A percentile compares a stretch with the other conserved stretches of the same genome.
Evolutionary conservation across 768 basidiomycete genomes (phyloP).

Genomic region (Lenzites betulinus): DNA sequence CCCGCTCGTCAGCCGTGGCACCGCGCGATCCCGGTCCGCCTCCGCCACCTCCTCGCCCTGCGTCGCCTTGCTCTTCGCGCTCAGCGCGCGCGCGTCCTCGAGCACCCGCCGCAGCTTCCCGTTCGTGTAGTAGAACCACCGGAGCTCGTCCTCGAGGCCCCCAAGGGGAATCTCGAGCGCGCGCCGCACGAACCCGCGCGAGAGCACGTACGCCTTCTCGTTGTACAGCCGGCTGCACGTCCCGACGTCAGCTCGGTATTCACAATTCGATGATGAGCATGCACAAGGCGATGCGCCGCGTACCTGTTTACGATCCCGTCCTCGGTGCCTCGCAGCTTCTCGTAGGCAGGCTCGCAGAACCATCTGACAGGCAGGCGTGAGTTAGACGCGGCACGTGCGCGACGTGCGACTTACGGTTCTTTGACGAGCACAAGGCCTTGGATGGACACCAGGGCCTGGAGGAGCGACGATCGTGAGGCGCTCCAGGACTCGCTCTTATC

Average conservation of each 20-base stretch:
- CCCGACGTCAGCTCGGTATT: background rate
- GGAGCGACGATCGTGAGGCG: slow-evolving; percentile 76
- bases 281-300: slow-evolving; percentile 17
- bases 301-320: slow-evolving; percentile 89
- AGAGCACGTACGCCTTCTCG: slow-evolving; percentile 91
- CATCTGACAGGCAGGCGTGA: slow-evolving; percentile 46
- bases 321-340: slow-evolving; percentile 87
- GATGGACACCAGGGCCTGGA: slow-evolving; percentile 92
- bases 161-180: slow-evolving; percentile 80
- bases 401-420: slow-evolving; percentile 67
- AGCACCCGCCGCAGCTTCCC: slow-evolving; percentile 72
- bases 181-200: slow-evolving; percentile 86
- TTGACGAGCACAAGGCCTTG: slow-evolving; percentile 92
- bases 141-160: slow-evolving; percentile 71
- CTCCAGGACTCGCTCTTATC: slow-evolving; percentile 90
- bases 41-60: slow-evolving; percentile 37
- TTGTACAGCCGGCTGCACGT: slow-evolving; percentile 79
- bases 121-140: slow-evolving; percentile 67
- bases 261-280: background rate
- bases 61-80: slow-evolving; percentile 62
- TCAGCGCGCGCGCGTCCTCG: slow-evolving; percentile 57
- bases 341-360: slow-evolving; percentile 93
- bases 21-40: slow-evolving; percentile 49
- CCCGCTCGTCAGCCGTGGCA: slow-evolving; percentile 78
- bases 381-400: no score